phyloP scores from a whole-genome alignment of 1,284 basidiomycete species.

The Ganoderma meredithae region DNA sequence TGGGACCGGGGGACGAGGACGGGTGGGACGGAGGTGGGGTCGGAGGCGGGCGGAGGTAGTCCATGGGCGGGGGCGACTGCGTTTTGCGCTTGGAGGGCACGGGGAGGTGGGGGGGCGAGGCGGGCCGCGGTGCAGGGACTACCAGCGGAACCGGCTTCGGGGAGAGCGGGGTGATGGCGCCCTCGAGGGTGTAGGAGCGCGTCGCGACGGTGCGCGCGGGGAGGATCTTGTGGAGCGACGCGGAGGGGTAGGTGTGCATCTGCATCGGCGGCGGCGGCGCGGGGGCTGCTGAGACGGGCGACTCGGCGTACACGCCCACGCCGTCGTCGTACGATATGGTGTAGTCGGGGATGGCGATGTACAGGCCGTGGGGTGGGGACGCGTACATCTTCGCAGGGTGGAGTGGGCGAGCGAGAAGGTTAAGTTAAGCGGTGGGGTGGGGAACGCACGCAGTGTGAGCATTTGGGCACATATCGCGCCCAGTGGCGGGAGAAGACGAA shows the following conservation, averaged over 20 bases:
- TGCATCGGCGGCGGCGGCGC: neutral
- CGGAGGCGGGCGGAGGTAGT: slow-evolving; percentile 18
- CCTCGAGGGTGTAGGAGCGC: slow-evolving; percentile 33
- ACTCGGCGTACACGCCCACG: slow-evolving; percentile 13
- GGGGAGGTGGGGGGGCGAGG: neutral
- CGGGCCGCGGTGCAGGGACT: neutral
- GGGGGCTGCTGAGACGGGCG: slow-evolving; percentile 5
- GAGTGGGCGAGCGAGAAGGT: neutral
- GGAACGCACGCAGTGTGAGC: neutral
- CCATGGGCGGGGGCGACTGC: slow-evolving; percentile 27
- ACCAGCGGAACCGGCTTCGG: slow-evolving; percentile 6
- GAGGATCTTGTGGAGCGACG: slow-evolving; percentile 12
- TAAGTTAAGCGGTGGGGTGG: neutral
- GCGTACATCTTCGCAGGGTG: slow-evolving; percentile 6
- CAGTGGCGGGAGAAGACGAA: neutral
- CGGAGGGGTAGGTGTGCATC: neutral
- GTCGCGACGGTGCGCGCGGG: slow-evolving; percentile 18
- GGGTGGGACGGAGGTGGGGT: neutral
- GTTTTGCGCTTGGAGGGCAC: slow-evolving; percentile 11
- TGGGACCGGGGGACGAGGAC: slow-evolving; percentile 3
- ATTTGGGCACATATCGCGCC: neutral
- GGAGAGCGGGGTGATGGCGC: slow-evolving; percentile 31
- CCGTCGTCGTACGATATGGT: slow-evolving; percentile 5
- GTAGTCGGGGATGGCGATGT: slow-evolving; percentile 13
- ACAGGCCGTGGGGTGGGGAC: slow-evolving; percentile 11